phyloP scores from a whole-genome alignment of 169 alveolate species.

The Eimeria tenella region DNA sequence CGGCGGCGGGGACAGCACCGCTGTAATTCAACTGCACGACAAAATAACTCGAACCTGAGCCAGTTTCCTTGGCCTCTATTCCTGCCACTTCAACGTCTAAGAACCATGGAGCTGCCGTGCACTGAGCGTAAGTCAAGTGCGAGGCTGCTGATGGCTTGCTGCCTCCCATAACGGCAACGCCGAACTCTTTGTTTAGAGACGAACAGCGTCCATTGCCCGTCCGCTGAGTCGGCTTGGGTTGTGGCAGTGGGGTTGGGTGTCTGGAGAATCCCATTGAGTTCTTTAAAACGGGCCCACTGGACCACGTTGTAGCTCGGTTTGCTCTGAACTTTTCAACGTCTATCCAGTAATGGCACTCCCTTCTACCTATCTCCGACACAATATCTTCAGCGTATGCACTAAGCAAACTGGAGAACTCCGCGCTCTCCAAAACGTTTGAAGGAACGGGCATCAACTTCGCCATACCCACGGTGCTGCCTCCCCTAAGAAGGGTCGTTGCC shows the following conservation, averaged over 20 bases:
- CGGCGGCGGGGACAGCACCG: neutral
- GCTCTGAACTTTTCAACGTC: constrained; percentile 29
- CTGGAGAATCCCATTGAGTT: neutral
- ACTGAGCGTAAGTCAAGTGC: neutral
- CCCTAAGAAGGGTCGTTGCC: neutral
- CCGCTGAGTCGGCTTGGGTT: neutral
- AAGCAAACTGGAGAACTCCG: constrained; percentile 39
- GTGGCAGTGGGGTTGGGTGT: neutral
- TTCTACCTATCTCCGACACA: neutral
- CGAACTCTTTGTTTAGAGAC: constrained; percentile 37
- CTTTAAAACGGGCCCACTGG: neutral
- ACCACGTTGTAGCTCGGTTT: neutral
- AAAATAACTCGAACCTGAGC: neutral
- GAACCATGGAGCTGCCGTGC: constrained; percentile 56
- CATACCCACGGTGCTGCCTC: neutral
- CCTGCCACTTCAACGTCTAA: constrained; percentile 20
- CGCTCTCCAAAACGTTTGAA: constrained; percentile 16
- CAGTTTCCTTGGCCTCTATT: neutral
- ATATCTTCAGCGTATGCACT: constrained; percentile 23
- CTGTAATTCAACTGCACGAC: constrained; percentile 13
- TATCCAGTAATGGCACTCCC: constrained; percentile 54
- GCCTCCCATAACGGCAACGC: neutral
- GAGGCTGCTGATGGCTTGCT: neutral
- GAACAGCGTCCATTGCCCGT: neutral
- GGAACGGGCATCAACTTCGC: constrained; percentile 15